phyloP scores from a whole-genome alignment of 2,329 filamentous ascomycete genomes.

The Phaeoacremonium minimum region DNA sequence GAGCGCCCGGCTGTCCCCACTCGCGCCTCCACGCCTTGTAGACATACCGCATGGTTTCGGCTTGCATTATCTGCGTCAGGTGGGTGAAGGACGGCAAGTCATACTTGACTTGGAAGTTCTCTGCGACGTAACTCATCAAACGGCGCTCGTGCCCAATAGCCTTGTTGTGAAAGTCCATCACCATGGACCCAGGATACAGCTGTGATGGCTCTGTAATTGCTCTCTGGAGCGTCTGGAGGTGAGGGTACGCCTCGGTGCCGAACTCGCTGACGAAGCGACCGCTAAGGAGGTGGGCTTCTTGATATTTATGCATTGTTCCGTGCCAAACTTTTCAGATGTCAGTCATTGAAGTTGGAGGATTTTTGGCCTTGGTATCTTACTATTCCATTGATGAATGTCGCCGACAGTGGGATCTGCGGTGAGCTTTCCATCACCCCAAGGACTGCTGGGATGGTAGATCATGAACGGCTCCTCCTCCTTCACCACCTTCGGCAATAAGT shows the following conservation, averaged over 20 bases:
- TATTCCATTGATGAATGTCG: conserved; percentile 79
- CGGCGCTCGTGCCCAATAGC: conserved; percentile 69
- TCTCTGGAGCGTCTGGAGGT: conserved; percentile 63
- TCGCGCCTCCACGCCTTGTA: conserved; percentile 54
- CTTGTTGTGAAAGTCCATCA: conserved; percentile 78
- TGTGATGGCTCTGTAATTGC: conserved; percentile 55
- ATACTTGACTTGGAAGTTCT: conserved; percentile 56
- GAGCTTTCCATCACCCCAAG: conserved; percentile 63
- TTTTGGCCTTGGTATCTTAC: conserved; percentile 18
- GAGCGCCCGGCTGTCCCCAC: conserved; percentile 54
- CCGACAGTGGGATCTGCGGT: conserved; percentile 67
- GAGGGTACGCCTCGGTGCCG: conserved; percentile 76
- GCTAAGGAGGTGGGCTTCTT: conserved; percentile 64
- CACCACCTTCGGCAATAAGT: conserved; percentile 62
- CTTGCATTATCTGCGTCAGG: conserved; percentile 48
- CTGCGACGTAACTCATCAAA: conserved; percentile 67
- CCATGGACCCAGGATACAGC: conserved; percentile 62
- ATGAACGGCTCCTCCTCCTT: conserved; percentile 52
- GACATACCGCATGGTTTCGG: conserved; percentile 45
- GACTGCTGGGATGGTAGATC: conserved; percentile 67
- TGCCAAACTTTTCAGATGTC: no score
- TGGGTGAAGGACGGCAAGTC: conserved; percentile 45
- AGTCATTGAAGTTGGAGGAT: no score
- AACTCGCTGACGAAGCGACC: conserved; percentile 78
- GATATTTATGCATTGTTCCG: conserved; percentile 70